Evolutionary conservation across 768 basidiomycete genomes (phyloP), one percentile per base, ranked within the genome.

Genomic region (Dentipellis sp.): DNA sequence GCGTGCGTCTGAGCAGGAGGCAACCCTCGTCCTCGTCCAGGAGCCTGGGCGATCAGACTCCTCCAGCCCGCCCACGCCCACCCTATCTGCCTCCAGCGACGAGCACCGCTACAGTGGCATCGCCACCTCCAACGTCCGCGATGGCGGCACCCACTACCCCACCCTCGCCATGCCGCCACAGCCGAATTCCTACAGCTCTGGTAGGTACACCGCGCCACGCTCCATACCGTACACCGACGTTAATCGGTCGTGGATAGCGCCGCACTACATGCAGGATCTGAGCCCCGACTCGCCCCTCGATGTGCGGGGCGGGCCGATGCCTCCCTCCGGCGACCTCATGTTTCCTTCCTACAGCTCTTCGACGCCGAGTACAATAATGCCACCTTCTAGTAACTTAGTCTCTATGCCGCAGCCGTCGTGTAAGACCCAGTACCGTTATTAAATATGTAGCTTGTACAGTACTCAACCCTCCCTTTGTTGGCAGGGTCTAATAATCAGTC

Each of bases 401-500:
- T 53, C 65, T 61, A 62, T 68, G 58, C 63, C 67, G n/a, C 42
- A 16, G 57, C 62, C 67, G 62, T 70, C 79, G 78, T 83, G 84
- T 86, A 86, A 86, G 84, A 79, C 70, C 65, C 72, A 79, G 83
- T 84, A 84, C 78, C 78, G 74, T 65, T 82, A 81, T 77, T 82
- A 74, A 82, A 76, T 78, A 72, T 78, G 77, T 81, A 62, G 70
- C 74, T 78, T 80, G 80, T 83, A 82, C 77, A 78, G 74, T 79
- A 73, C 81, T 84, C 80, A 84, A 83, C 74, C 72, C 71, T 76
- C 76, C 70, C 68, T 73, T 74, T 76, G 68, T 72, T 75, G 72
- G 70, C 76, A 80, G 79, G 78, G 78, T 62, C 56, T 60, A 60
- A 57, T 55, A 57, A 63, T 61, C 61, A 51, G 55, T 56, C 58